Conservation (phyloP, 345 rosid genomes). For the Gossypium sturtianum region DNA sequence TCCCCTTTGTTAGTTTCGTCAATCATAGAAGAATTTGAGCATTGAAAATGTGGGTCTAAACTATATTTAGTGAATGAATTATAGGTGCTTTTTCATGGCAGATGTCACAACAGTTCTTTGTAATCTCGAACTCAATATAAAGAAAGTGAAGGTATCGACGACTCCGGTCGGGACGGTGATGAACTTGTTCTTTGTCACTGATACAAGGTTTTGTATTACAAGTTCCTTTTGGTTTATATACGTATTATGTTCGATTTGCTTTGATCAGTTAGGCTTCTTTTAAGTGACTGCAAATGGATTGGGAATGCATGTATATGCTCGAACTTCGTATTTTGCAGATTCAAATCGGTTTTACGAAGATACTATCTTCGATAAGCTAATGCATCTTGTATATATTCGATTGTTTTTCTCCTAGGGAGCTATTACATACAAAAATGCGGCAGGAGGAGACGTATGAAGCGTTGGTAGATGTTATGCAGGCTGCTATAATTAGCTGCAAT, state of each 20-base stretch:
- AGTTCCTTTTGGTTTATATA: not conserved
- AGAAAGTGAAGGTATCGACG: slow-evolving; percentile 92
- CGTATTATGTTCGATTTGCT: not conserved
- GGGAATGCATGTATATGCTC: not conserved
- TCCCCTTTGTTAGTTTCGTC: too few relatives aligned
- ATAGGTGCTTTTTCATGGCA: slow-evolving; percentile 23
- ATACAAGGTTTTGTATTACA: slow-evolving; percentile 50
- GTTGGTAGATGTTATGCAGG: slow-evolving; percentile 46
- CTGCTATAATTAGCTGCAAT: slow-evolving; percentile 64
- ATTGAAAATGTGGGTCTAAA: slow-evolving; percentile 3
- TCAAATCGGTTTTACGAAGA: too few relatives aligned
- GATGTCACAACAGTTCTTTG: slow-evolving; percentile 77
- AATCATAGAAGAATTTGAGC: slow-evolving; percentile 2
- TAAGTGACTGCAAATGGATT: slow-evolving; percentile 2
- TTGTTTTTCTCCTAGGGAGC: slow-evolving; percentile 47
- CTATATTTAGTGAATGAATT: slow-evolving; percentile 4
- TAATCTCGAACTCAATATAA: slow-evolving; percentile 77
- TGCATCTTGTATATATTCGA: not conserved
- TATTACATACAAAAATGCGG: slow-evolving; percentile 66
- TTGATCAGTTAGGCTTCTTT: not conserved
- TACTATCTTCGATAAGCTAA: not conserved
- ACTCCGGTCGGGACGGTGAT: slow-evolving; percentile 90
- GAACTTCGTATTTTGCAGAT: too few relatives aligned
- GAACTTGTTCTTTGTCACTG: slow-evolving; percentile 91
- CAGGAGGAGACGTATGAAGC: slow-evolving; percentile 44